A percentile compares a stretch with the other conserved stretches of the same genome.
phyloP scores from a whole-genome alignment of 1,284 basidiomycete genomes.

The Rhodotorula glutinis region DNA sequence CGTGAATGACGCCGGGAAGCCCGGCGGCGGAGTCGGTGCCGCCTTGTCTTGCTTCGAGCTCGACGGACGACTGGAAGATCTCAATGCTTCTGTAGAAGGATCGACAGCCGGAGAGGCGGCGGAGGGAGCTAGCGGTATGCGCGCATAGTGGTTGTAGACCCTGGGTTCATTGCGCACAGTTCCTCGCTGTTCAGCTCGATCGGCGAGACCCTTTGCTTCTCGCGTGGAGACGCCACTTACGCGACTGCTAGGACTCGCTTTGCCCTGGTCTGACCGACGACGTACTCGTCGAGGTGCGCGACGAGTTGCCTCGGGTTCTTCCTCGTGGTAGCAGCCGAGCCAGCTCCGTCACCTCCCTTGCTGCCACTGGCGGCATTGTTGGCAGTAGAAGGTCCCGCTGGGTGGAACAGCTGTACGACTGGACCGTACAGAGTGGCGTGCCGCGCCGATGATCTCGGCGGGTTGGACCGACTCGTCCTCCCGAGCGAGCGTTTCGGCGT shows the following conservation, averaged over 20 bases:
- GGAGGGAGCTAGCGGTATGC: constrained; percentile 39
- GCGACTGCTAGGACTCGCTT: constrained; percentile 91
- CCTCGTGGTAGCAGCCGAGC: not conserved
- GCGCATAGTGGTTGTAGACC: constrained; percentile 84
- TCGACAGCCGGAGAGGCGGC: not conserved
- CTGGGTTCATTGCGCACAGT: no score
- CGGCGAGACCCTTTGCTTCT: no score
- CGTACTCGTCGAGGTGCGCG: constrained; percentile 44
- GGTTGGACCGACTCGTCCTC: not conserved
- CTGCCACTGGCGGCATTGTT: not conserved
- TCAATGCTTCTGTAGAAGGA: not conserved
- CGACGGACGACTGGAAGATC: not conserved
- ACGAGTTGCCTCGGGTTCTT: constrained; percentile 6
- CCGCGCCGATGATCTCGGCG: not conserved
- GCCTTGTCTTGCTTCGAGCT: constrained; percentile 11
- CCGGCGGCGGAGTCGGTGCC: constrained; percentile 47
- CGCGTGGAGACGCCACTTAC: constrained; percentile 54
- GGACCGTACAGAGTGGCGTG: not conserved
- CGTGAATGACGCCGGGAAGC: not conserved
- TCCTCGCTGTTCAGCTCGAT: no score
- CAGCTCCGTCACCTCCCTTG: not conserved
- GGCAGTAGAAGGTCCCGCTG: not conserved
- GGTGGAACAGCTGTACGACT: not conserved
- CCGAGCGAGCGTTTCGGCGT: not conserved
- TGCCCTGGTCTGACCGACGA: constrained; percentile 87